phyloP scores from a whole-genome alignment of 257 asterid species.

The Solanum pimpinellifolium region DNA sequence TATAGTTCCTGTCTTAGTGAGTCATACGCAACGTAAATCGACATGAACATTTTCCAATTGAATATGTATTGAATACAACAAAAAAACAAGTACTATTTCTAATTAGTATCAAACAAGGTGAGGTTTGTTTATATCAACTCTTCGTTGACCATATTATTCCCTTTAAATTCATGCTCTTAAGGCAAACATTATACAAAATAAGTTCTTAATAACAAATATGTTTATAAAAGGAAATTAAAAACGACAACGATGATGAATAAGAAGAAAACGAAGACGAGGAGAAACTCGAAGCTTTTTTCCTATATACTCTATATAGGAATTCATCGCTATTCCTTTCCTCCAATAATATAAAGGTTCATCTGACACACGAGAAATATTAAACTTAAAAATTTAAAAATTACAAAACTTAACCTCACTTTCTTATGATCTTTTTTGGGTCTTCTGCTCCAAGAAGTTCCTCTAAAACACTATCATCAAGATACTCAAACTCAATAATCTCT shows the following conservation, averaged over 20 bases:
- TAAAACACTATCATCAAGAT: neutral
- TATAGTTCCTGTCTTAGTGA: no score
- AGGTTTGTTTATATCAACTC: neutral
- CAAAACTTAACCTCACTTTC: neutral
- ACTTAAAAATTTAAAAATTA: neutral
- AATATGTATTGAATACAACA: neutral
- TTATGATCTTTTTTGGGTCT: neutral
- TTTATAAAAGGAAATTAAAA: neutral
- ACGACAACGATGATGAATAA: neutral
- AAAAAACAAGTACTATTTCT: no score
- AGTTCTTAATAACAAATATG: neutral
- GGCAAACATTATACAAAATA: neutral
- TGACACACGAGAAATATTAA: neutral
- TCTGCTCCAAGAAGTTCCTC: conserved; percentile 1
- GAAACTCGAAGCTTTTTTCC: neutral
- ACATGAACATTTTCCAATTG: neutral
- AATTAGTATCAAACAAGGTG: neutral
- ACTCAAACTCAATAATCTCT: neutral
- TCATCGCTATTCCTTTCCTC: neutral
- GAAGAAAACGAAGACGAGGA: neutral
- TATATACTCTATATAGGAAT: neutral
- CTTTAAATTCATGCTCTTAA: neutral
- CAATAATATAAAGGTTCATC: neutral
- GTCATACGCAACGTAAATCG: no score
- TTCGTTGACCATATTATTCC: neutral